Evolutionary conservation across 176 grass and related monocot species (phyloP).

Genomic region (Eragrostis nindensis): DNA sequence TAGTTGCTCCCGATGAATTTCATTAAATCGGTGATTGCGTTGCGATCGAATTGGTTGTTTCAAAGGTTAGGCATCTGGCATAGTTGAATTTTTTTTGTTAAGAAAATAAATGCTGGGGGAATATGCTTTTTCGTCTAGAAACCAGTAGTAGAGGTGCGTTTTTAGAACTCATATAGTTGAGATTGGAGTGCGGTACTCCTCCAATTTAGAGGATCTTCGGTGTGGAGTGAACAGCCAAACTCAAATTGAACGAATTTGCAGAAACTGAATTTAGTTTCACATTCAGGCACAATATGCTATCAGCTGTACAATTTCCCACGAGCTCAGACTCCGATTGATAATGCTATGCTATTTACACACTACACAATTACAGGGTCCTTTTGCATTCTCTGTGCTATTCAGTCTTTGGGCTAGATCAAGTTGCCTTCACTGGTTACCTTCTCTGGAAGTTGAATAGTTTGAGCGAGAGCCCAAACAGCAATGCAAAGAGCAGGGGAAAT

Average conservation of each 20-base stretch:
- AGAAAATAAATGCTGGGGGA: background rate
- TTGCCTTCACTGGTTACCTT: constrained; percentile 45
- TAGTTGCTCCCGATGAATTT: background rate
- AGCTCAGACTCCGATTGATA: background rate
- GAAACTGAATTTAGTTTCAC: background rate
- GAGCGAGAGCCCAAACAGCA: constrained; percentile 66
- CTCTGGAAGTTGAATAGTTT: constrained; percentile 85
- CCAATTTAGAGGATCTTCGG: background rate
- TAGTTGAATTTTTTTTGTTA: background rate
- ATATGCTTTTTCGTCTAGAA: background rate
- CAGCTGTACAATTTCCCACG: constrained; percentile 9
- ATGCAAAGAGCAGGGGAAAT: constrained; percentile 64
- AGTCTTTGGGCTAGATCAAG: background rate
- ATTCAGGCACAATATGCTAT: constrained; percentile 5
- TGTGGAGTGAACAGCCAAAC: background rate
- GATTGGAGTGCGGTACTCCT: background rate
- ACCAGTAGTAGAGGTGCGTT: background rate
- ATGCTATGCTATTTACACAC: constrained; percentile 21
- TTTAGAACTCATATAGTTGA: background rate
- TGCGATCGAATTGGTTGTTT: background rate
- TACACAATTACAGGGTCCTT: background rate
- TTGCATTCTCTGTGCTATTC: background rate
- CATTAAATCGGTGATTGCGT: background rate
- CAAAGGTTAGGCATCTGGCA: background rate
- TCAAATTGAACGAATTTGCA: background rate